These are phyloP conservation scores for Dioscorea zingiberensis DNA, from an alignment of 106 monocot species.

Conservation along the genomic window DNA sequence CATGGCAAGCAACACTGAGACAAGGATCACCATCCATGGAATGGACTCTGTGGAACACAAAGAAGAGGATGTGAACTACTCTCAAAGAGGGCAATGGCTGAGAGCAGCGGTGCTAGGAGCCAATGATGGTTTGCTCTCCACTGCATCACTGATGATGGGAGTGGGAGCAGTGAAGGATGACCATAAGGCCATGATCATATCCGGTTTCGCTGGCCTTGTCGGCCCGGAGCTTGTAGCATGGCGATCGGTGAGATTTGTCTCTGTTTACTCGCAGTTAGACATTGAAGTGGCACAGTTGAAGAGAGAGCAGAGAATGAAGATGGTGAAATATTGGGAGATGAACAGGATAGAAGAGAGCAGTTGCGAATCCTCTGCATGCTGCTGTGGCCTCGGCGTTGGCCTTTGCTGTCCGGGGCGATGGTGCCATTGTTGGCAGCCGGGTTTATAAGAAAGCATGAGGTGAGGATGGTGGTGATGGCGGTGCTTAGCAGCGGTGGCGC, in stretches of 20 bases:
- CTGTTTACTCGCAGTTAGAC: constrained; percentile 54
- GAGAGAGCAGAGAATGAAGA: not conserved
- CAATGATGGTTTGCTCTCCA: constrained; percentile 51
- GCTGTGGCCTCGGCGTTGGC: constrained; percentile 41
- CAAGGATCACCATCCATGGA: too few relatives aligned
- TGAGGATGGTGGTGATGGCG: constrained; percentile 35
- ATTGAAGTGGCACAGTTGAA: constrained; percentile 41
- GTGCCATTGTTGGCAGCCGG: constrained; percentile 45
- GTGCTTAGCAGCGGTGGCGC: constrained; percentile 17
- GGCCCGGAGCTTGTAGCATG: constrained; percentile 63
- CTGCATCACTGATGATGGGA: constrained; percentile 51
- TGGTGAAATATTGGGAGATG: not conserved
- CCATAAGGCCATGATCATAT: constrained; percentile 35
- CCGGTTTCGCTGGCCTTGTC: constrained; percentile 42
- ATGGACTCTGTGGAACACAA: too few relatives aligned
- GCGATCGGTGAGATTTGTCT: constrained; percentile 59
- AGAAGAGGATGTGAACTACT: constrained; percentile 3
- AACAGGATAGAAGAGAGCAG: not conserved
- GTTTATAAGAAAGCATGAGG: constrained; percentile 31
- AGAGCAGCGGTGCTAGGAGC: constrained; percentile 49
- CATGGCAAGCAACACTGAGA: too few relatives aligned
- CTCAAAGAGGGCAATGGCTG: constrained; percentile 42
- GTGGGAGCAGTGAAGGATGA: constrained; percentile 39
- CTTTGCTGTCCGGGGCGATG: constrained; percentile 38
- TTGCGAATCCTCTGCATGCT: constrained; percentile 43